A percentile compares a stretch with the other conserved stretches of the same genome.
Evolutionary conservation across 140 eudicot genomes (phyloP).

Genomic region (Ambrosia hybrid): DNA sequence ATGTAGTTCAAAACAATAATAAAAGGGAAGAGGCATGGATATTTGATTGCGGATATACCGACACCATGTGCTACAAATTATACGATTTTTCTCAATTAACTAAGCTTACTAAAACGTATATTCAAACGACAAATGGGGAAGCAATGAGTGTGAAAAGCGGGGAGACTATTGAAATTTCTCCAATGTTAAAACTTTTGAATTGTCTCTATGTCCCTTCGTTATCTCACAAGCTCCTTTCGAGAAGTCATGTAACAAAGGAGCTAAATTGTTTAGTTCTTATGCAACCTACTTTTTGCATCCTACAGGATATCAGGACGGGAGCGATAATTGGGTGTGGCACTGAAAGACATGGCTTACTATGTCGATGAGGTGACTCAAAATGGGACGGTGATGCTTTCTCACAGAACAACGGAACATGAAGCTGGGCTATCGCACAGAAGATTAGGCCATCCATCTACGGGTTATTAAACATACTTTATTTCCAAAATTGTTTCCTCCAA

Average conservation of each 20-base stretch:
- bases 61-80: neutral
- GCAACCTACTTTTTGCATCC: no score
- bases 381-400: neutral
- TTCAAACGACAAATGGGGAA: neutral
- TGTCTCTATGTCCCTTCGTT: neutral
- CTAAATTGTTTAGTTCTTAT: neutral
- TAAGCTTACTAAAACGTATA: neutral
- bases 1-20: neutral
- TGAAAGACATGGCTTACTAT: neutral
- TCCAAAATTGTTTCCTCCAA: neutral
- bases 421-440: neutral
- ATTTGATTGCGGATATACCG: neutral
- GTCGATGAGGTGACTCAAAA: neutral
- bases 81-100: neutral
- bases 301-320: no score
- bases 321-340: neutral
- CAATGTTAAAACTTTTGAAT: neutral
- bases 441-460: neutral
- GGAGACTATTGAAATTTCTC: neutral
- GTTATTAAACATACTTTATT: neutral
- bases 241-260: neutral
- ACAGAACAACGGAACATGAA: neutral
- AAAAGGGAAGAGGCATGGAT: neutral
- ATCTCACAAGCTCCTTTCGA: neutral
- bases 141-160: neutral